Percentiles rank a stretch among this genome's conserved stretches.
These are phyloP conservation scores for Lumnitzera littorea DNA, from an alignment of 345 rosid genomes.

Conservation along the genomic window DNA sequence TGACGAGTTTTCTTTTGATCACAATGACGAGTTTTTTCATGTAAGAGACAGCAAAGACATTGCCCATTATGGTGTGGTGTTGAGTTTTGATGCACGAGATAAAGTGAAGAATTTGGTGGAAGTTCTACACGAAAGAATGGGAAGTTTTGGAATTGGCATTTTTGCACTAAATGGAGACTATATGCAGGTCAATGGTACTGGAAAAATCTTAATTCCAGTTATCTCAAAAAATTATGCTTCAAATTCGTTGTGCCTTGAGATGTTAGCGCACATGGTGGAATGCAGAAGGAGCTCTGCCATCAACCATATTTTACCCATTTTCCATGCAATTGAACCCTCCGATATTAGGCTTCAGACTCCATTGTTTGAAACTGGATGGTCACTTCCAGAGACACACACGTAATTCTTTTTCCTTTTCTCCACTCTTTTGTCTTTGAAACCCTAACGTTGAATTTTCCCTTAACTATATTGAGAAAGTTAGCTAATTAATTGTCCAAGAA, in stretches of 20 bases:
- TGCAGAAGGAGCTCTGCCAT: not conserved
- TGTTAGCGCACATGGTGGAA: slow-evolving; percentile 8
- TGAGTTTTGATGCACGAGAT: too few species aligned
- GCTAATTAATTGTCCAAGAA: too few species aligned
- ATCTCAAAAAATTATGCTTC: slow-evolving; percentile 8
- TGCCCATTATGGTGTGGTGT: too few species aligned
- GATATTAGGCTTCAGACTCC: slow-evolving; percentile 1
- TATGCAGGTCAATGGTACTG: too few species aligned
- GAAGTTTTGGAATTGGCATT: too few species aligned
- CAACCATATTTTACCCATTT: slow-evolving; percentile 5
- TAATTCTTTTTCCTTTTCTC: not conserved
- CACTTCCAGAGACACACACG: not conserved
- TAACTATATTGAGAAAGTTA: too few species aligned
- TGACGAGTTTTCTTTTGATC: too few species aligned
- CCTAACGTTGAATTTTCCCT: not conserved
- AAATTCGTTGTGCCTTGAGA: slow-evolving; percentile 6
- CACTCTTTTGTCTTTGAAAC: not conserved
- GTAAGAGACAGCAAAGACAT: too few species aligned
- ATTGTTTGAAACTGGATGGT: slow-evolving; percentile 2
- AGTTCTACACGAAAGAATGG: too few species aligned
- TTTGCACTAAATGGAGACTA: too few species aligned
- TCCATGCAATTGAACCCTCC: slow-evolving; percentile 4
- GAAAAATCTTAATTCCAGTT: slow-evolving; percentile 1
- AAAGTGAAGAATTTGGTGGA: too few species aligned
- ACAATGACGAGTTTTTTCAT: too few species aligned